A percentile compares a stretch with the other conserved stretches of the same genome.
phyloP scores from a whole-genome alignment of 345 rosid species.

The Syzygium grande region DNA sequence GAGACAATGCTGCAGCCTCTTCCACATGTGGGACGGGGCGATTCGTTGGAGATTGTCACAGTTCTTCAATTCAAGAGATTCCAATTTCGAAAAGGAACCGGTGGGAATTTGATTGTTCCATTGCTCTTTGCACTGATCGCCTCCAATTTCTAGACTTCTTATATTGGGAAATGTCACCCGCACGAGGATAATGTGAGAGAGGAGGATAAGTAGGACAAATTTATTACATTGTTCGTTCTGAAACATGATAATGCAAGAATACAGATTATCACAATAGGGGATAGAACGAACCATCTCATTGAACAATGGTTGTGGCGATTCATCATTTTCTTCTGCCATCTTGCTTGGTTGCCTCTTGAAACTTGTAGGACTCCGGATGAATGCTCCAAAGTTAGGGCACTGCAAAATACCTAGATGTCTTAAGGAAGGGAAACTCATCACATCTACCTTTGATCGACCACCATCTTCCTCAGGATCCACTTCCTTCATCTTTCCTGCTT shows the following conservation, averaged over 20 bases:
- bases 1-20: neutral
- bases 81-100: neutral
- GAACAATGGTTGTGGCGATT: neutral
- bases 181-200: neutral
- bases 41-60: no score
- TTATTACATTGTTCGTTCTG: no score
- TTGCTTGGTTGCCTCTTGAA: rapidly evolving
- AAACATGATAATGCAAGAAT: no score
- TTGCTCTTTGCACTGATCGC: neutral
- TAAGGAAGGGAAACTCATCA: neutral
- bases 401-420: rapidly evolving
- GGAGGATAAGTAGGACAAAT: neutral
- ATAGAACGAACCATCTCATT: neutral
- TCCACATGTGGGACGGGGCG: neutral
- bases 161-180: neutral
- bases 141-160: no score
- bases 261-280: no score
- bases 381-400: neutral
- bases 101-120: neutral
- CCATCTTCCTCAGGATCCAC: no score
- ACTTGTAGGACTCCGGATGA: neutral
- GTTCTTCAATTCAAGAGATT: neutral
- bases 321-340: neutral
- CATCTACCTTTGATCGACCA: neutral
- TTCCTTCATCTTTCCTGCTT: neutral